Evolutionary conservation across 805 yeast genomes (phyloP), one percentile per base, ranked within the genome.

Genomic region (Wickerhamomyces chaumierensis): DNA sequence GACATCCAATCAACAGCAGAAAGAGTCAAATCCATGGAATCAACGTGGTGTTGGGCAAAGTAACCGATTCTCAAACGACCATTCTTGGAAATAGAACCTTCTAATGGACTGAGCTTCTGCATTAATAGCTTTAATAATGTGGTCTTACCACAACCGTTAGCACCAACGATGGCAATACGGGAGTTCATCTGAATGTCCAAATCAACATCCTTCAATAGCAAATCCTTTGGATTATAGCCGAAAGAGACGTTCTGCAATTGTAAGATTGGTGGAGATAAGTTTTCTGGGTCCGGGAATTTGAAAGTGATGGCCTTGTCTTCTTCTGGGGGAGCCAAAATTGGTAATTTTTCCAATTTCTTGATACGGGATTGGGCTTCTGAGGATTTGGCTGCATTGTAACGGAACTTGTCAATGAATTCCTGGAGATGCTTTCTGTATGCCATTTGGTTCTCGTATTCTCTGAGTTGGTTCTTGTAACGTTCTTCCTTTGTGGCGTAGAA

Each of bases 121-220:
- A 88, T 78, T 49, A 92, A 66, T 33, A 92, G 66, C 58, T 90
- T 90, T 55, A 92, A 71, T 44, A 92, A 66, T 3, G 99, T 92
- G 11, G 98, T 88, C 61, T 92, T 92, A 82, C 99, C 99, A 56
- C 96, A 85, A 66, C 99, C 99, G 58, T 92, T 92, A 43, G 96
- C 97, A 72, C 99, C 99, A 42, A 92, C 95, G 43, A 92, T 69
- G 0, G 97, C 98, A 51, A 92, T 83, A 60, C 99, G 74, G 1
- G 96, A 87, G 52, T 88, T 84, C 84, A 90, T 69, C 60, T 85
- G 95, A 39, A 92, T 85, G 48, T 86, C 94, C 44, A 92, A 60
- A 48, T 88, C 95, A 33, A 88, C 96, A 49, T 85, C 67, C 23
- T 71, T 69, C 46, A 90, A 63, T 42, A 88, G 61, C 23, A 85